Base-by-base conservation (phyloP, 805 yeast species). In the Metschnikowia lachancei region DNA sequence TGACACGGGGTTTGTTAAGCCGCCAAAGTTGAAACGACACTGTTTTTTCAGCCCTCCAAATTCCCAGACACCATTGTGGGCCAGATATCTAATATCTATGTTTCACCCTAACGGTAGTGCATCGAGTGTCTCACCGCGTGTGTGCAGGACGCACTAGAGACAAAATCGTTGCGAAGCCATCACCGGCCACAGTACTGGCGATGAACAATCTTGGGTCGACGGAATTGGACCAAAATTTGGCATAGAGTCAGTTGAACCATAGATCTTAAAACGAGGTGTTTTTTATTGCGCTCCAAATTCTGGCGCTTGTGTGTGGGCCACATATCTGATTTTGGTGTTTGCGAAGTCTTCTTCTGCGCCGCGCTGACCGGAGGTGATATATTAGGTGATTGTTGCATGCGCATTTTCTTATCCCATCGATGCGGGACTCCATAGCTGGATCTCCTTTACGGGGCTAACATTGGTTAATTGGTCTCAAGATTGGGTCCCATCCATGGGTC, bases 191-290 rank as follows among this genome's bases (percentile, higher is more conserved):
- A 17, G 2, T 29, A 14, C 17, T 9, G 18, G 17, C 5, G 26
- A 28, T 17, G 33, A 26, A 11, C 9, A 36, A 30, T 13, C 14
- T 22, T 45, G 49, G 37, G 41, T 36, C 49, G 49, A 45, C 41
- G 45, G 42, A 45, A 24, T 45, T 41, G 30, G 4, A 14, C 45
- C 41, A 45, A 41, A 45, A 40, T 41, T 45, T 18, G 13, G 16
- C 45, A 31, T 20, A 11, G 19, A 3, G 7, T 30, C 33, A 14
- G 32, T 3, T 35, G 44, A 16, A 11, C 29, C 29, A 4, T 3
- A 17, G 28, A 13, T 2, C 30, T 35, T 45, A 20, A 45, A 45
- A 45, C 48, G 16, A 30, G 18, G 34, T 4, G 4, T 1, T 35
- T 39, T 39, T 35, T 13, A 11, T 17, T 2, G 2, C 2, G 17